These are phyloP conservation scores for Puccinia coronata DNA, from an alignment of 1,284 basidiomycete species.

Conservation along the genomic window DNA sequence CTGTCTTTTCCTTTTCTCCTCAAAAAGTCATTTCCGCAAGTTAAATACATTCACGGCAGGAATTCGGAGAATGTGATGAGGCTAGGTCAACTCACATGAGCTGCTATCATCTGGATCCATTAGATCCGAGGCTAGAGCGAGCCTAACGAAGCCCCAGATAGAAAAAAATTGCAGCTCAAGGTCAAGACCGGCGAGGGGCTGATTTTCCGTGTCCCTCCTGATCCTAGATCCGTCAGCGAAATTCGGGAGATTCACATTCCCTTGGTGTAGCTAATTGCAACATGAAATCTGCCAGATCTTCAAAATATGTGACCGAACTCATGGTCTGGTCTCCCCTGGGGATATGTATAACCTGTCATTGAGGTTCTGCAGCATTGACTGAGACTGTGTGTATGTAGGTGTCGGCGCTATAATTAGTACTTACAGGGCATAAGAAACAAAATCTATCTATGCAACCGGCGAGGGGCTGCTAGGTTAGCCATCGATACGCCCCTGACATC, in stretches of 20 bases:
- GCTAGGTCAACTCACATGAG: too few relatives aligned
- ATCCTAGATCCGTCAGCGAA: background rate
- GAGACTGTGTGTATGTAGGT: background rate
- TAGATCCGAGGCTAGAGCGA: background rate
- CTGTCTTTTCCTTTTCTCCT: too few relatives aligned
- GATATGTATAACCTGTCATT: background rate
- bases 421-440: background rate
- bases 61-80: too few relatives aligned
- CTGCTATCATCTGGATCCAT: background rate
- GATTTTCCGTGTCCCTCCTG: background rate
- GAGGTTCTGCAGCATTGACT: background rate
- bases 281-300: background rate
- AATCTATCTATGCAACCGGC: background rate
- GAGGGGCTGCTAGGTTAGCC: conserved; percentile 6
- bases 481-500: conserved; percentile 5
- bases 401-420: too few relatives aligned
- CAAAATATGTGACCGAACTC: background rate
- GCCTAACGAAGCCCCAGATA: background rate
- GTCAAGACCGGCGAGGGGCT: background rate
- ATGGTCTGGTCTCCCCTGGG: background rate
- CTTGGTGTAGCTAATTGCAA: too few relatives aligned
- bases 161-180: background rate
- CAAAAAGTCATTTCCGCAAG: too few relatives aligned
- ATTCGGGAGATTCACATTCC: background rate
- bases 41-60: too few relatives aligned